A percentile compares a stretch with the other conserved stretches of the same genome.
phyloP scores from a whole-genome alignment of 129 eudicot species.

The Oenanthe sinensis region DNA sequence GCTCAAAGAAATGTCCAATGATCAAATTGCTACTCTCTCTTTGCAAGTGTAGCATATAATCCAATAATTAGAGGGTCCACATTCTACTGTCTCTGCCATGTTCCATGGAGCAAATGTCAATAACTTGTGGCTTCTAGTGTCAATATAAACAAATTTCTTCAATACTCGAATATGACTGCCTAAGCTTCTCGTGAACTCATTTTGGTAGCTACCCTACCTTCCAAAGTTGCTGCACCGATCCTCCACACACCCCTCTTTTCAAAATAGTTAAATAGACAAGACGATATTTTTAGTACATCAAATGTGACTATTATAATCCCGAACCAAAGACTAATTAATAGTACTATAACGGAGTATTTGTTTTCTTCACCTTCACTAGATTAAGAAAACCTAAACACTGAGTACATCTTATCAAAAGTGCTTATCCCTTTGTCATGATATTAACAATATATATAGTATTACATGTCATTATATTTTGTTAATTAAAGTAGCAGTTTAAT shows the following conservation, averaged over 20 bases:
- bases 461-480: too few species aligned
- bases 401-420: not conserved
- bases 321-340: not conserved
- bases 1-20: not conserved
- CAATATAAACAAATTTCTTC: not conserved
- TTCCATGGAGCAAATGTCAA: conserved; percentile 9
- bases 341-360: not conserved
- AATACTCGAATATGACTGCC: not conserved
- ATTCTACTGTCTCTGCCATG: not conserved
- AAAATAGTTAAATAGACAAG: not conserved
- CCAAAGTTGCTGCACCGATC: not conserved
- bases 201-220: conserved; percentile 10
- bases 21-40: not conserved
- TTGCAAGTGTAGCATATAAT: conserved; percentile 1
- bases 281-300: not conserved
- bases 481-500: too few species aligned
- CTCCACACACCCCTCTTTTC: not conserved
- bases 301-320: not conserved
- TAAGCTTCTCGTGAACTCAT: not conserved
- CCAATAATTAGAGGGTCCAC: conserved; percentile 10
- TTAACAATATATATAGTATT: not conserved
- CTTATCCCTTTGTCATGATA: not conserved
- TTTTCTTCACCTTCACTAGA: not conserved
- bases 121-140: conserved; percentile 10
- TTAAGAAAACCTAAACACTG: not conserved